phyloP scores from a whole-genome alignment of 331 rosid genomes.

The Erythrophleum ivorense region DNA sequence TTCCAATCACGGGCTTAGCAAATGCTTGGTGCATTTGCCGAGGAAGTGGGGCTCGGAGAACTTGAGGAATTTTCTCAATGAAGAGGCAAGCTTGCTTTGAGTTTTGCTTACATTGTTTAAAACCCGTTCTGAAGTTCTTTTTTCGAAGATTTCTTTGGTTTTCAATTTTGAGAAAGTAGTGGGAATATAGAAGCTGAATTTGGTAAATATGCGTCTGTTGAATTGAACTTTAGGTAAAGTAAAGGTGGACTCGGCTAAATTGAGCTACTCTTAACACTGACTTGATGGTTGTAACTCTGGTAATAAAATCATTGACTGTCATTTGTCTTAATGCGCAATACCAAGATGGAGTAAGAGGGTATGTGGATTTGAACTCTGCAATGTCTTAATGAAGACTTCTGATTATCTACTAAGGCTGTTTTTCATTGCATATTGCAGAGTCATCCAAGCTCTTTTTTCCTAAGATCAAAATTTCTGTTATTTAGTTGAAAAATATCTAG shows the following conservation, averaged over 20 bases:
- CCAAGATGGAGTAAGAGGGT: not conserved
- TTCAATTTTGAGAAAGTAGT: not conserved
- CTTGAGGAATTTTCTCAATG: conserved; percentile 60
- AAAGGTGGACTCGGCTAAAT: not conserved
- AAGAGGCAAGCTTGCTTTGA: conserved; percentile 53
- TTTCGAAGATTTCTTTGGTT: not conserved
- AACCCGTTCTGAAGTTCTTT: not conserved
- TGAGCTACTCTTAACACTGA: not conserved
- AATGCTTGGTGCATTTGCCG: conserved; percentile 87
- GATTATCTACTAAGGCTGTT: not conserved
- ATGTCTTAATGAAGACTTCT: not conserved
- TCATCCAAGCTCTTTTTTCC: not conserved
- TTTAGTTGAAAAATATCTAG: not conserved
- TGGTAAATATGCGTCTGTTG: not conserved
- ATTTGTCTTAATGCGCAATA: not conserved
- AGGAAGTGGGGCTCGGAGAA: conserved; percentile 75
- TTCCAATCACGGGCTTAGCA: conserved; percentile 57
- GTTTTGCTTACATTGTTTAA: conserved; percentile 1
- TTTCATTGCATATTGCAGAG: not conserved
- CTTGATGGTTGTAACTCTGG: not conserved
- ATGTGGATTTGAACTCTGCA: not conserved
- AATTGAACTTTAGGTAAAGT: not conserved
- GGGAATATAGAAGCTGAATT: not conserved
- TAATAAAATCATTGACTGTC: not conserved
- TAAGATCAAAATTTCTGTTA: not conserved